A percentile compares a stretch with the other conserved stretches of the same genome.
phyloP scores from a whole-genome alignment of 257 asterid genomes.

The Forsythia suspensa region DNA sequence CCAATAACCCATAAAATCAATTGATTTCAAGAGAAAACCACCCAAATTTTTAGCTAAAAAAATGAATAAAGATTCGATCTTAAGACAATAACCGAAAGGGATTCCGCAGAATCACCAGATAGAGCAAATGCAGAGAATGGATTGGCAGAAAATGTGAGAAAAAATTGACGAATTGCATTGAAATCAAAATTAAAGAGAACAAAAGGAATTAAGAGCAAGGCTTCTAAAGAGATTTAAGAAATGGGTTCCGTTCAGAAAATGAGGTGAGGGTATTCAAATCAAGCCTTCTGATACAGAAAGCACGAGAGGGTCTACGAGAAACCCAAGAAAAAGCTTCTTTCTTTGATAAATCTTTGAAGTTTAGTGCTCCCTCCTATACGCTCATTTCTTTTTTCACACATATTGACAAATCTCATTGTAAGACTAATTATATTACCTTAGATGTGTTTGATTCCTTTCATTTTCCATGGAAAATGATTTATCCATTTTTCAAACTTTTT shows the following conservation, averaged over 20 bases:
- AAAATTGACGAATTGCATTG: slow-evolving; percentile 19
- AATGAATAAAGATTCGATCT: slow-evolving; percentile 21
- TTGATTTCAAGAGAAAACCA: slow-evolving; percentile 21
- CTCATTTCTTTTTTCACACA: no score
- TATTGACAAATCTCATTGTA: no score
- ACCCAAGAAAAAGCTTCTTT: slow-evolving; percentile 26
- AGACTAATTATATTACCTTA: no score
- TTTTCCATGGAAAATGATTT: no score
- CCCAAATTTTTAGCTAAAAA: slow-evolving; percentile 25
- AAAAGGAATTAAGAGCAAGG: background rate
- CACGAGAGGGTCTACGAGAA: background rate
- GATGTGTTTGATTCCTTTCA: no score
- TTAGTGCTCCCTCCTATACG: background rate
- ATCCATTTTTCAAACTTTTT: no score
- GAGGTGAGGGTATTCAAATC: slow-evolving; percentile 8
- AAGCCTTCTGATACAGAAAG: slow-evolving; percentile 7
- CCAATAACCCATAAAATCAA: slow-evolving; percentile 7
- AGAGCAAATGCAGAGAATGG: slow-evolving; percentile 30
- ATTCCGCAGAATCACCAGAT: slow-evolving; percentile 33
- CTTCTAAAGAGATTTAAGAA: slow-evolving; percentile 2
- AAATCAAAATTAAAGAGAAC: slow-evolving; percentile 5
- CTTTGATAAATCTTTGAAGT: slow-evolving; percentile 20
- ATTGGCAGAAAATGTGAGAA: background rate
- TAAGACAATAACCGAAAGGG: slow-evolving; percentile 31
- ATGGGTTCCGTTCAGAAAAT: background rate